Evolutionary conservation across 2,329 filamentous ascomycete genomes (phyloP).

Genomic region (Xylaria sp.): DNA sequence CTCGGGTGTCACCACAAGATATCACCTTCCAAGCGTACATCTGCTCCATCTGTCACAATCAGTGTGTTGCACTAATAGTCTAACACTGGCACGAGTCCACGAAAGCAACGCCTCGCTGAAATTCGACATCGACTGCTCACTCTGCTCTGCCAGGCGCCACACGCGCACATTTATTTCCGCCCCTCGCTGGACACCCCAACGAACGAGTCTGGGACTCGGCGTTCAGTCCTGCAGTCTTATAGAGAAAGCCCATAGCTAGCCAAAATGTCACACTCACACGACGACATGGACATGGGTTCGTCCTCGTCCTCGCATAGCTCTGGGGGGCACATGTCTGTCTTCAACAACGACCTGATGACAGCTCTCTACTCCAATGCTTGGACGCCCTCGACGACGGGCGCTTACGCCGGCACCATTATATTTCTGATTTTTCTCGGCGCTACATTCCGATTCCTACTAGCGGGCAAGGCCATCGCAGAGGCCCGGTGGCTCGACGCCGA

Average conservation of each 20-base stretch:
- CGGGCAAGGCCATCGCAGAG: slow-evolving; percentile 68
- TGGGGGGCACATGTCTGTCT: slow-evolving; percentile 56
- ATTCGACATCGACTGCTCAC: too few relatives aligned
- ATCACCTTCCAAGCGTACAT: too few relatives aligned
- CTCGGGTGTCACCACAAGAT: too few relatives aligned
- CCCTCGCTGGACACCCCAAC: neutral
- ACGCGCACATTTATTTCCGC: neutral
- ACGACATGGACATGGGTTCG: slow-evolving; percentile 38
- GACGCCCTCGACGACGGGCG: slow-evolving; percentile 72
- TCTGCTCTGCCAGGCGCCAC: neutral
- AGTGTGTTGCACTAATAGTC: too few relatives aligned
- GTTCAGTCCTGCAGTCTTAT: neutral
- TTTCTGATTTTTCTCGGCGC: slow-evolving; percentile 82
- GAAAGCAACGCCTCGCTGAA: too few relatives aligned
- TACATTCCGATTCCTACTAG: slow-evolving; percentile 72
- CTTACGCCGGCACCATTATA: slow-evolving; percentile 89
- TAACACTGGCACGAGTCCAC: too few relatives aligned
- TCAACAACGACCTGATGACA: slow-evolving; percentile 59
- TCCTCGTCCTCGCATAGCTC: slow-evolving; percentile 25
- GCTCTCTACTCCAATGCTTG: slow-evolving; percentile 68
- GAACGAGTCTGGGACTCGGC: neutral
- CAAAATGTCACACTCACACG: slow-evolving; percentile 22
- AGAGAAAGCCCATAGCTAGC: neutral
- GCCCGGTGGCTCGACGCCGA: slow-evolving; percentile 72
- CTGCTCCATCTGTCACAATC: too few relatives aligned